Percentiles rank a stretch among this genome's conserved stretches.
Evolutionary conservation across 2,329 filamentous ascomycete genomes (phyloP).

Genomic region (Cordyceps javanica): DNA sequence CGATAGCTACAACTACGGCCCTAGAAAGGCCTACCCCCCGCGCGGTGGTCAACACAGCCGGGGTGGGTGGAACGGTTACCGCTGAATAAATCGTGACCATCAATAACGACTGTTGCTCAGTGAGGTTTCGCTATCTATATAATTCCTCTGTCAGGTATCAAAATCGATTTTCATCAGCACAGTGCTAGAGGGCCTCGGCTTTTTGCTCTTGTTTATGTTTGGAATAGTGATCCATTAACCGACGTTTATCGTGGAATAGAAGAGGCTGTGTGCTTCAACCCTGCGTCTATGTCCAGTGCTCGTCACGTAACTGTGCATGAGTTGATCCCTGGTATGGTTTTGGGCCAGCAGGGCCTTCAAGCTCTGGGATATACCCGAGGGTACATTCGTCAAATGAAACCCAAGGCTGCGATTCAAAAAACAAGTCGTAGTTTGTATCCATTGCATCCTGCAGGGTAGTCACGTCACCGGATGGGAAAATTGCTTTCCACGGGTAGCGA

Average conservation of each 20-base stretch:
- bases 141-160: neutral
- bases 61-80: neutral
- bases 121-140: neutral
- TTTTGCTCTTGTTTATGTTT: neutral
- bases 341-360: conserved; percentile 43
- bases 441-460: conserved; percentile 45
- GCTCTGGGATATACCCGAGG: conserved; percentile 46
- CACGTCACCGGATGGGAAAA: conserved; percentile 49
- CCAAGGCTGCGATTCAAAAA: conserved; percentile 42
- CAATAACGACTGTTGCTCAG: neutral
- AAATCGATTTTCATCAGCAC: neutral
- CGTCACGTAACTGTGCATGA: neutral
- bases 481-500: conserved; percentile 45
- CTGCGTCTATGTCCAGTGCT: conserved; percentile 5
- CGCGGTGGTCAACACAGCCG: neutral
- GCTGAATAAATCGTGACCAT: neutral
- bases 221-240: neutral
- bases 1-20: neutral
- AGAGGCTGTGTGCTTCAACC: no score
- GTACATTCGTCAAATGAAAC: conserved; percentile 48
- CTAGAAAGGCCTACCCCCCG: neutral
- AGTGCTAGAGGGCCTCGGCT: neutral
- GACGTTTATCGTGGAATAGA: neutral
- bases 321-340: neutral
- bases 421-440: conserved; percentile 38